Evolutionary conservation across 805 yeast species (phyloP).

Genomic region (Yarrowia sp.): DNA sequence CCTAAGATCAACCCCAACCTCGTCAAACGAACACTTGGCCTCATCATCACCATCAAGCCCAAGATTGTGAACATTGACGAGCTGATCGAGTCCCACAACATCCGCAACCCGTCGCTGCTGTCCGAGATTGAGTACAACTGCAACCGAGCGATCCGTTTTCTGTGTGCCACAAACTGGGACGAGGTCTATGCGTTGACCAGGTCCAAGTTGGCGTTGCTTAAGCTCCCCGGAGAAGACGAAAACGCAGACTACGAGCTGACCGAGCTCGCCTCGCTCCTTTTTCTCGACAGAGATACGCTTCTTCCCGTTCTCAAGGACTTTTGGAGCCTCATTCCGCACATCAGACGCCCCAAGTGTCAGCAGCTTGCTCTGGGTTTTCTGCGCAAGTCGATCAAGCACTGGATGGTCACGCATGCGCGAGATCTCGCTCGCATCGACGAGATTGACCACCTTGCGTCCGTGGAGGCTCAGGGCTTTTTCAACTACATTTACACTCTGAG

Average conservation of each 20-base stretch:
- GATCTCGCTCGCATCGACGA: constrained; percentile 14
- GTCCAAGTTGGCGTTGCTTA: not conserved
- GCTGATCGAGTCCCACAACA: not conserved
- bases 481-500: constrained; percentile 21
- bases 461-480: constrained; percentile 23
- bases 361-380: not conserved
- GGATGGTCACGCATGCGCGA: constrained; percentile 17
- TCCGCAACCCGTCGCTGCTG: not conserved
- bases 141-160: constrained; percentile 1
- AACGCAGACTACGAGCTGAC: not conserved
- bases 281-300: not conserved
- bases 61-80: not conserved
- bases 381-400: constrained; percentile 6
- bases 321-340: constrained; percentile 23
- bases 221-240: not conserved
- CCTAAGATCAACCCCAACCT: constrained; percentile 19
- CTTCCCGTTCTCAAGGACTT: constrained; percentile 5
- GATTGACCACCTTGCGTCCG: not conserved
- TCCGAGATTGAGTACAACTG: constrained; percentile 17
- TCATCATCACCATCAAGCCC: constrained; percentile 23
- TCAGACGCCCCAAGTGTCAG: constrained; percentile 1
- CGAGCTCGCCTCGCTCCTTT: not conserved
- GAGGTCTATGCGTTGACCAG: constrained; percentile 6
- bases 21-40: constrained; percentile 1
- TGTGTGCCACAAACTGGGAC: constrained; percentile 24